A percentile compares a stretch with the other conserved stretches of the same genome.
phyloP scores from a whole-genome alignment of 495 filamentous ascomycete genomes.

The Aspergillus cavernicola region DNA sequence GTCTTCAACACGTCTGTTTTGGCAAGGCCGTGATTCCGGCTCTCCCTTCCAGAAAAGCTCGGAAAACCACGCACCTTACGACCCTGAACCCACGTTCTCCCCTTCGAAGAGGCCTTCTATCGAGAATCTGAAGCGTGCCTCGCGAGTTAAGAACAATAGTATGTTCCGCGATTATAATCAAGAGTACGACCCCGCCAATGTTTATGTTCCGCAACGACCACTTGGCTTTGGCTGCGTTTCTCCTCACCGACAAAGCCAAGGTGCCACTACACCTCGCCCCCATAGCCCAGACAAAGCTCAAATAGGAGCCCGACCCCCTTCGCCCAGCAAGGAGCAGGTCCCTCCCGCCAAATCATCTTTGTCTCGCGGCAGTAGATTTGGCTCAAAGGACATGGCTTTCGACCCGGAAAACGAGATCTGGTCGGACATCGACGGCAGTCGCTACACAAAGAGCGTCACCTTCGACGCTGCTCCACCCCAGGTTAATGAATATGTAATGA shows the following conservation, averaged over 20 bases:
- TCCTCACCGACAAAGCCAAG: slow-evolving; percentile 46
- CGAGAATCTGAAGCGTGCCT: slow-evolving; percentile 87
- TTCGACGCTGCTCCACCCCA: slow-evolving; percentile 93
- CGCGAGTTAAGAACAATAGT: slow-evolving; percentile 93
- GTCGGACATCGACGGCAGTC: slow-evolving; percentile 65
- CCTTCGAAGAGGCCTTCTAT: slow-evolving; percentile 79
- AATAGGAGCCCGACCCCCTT: slow-evolving; percentile 44
- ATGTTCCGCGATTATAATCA: slow-evolving; percentile 88
- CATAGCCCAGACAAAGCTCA: slow-evolving; percentile 20
- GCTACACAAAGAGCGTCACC: slow-evolving; percentile 91
- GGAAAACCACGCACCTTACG: slow-evolving; percentile 65
- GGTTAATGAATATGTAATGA: slow-evolving; percentile 96
- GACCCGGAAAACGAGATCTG: slow-evolving; percentile 69
- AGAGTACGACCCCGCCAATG: slow-evolving; percentile 81
- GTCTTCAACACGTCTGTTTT: slow-evolving; percentile 76
- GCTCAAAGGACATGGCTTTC: slow-evolving; percentile 55
- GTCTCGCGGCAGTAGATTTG: slow-evolving; percentile 65
- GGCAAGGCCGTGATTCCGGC: slow-evolving; percentile 70
- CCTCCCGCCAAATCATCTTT: slow-evolving; percentile 88
- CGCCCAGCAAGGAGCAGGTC: slow-evolving; percentile 67
- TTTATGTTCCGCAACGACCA: slow-evolving; percentile 72
- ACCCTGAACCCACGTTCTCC: slow-evolving; percentile 58
- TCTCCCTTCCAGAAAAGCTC: slow-evolving; percentile 58
- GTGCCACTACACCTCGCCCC: neutral
- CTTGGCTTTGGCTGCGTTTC: slow-evolving; percentile 56